These are phyloP conservation scores for Penicillium pulvis DNA, from an alignment of 495 filamentous ascomycete genomes.

Conservation along the genomic window DNA sequence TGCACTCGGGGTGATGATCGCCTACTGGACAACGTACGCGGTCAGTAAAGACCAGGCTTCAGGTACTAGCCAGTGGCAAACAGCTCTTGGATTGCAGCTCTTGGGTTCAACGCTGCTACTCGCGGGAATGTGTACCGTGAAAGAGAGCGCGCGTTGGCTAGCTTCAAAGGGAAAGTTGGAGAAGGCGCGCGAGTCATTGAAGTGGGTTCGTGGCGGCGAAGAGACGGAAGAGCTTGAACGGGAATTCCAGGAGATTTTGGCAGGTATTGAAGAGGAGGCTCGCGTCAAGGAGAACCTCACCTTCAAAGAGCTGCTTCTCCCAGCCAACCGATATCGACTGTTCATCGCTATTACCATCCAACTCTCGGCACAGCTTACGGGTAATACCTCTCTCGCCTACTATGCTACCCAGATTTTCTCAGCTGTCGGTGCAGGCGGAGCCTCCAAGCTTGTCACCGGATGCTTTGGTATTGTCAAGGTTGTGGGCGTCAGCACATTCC, in stretches of 20 bases:
- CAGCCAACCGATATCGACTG: slow-evolving; percentile 45
- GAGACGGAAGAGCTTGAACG: slow-evolving; percentile 40
- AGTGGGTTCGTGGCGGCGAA: slow-evolving; percentile 28
- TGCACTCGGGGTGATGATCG: slow-evolving; percentile 49
- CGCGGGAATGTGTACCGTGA: slow-evolving; percentile 47
- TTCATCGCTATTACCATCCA: slow-evolving; percentile 47
- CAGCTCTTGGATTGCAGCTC: slow-evolving; percentile 53
- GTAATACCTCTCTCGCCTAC: slow-evolving; percentile 52
- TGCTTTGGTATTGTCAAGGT: slow-evolving; percentile 54
- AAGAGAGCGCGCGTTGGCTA: slow-evolving; percentile 54
- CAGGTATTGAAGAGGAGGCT: slow-evolving; percentile 48
- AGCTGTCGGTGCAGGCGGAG: slow-evolving; percentile 43
- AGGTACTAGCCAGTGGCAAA: slow-evolving; percentile 52
- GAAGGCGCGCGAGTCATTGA: slow-evolving; percentile 19
- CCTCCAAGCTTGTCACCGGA: slow-evolving; percentile 47
- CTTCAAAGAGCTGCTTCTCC: slow-evolving; percentile 43
- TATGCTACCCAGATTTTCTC: slow-evolving; percentile 52
- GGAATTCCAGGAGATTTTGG: slow-evolving; percentile 30
- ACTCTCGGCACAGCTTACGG: slow-evolving; percentile 46
- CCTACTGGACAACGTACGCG: slow-evolving; percentile 54
- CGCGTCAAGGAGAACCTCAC: slow-evolving; percentile 43
- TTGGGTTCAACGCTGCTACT: slow-evolving; percentile 46
- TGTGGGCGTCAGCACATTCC: slow-evolving; percentile 43
- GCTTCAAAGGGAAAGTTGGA: slow-evolving; percentile 40
- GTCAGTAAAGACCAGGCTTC: slow-evolving; percentile 36